Percentiles rank a stretch among this genome's conserved stretches.
Evolutionary conservation across 2,329 filamentous ascomycete genomes (phyloP).

Genomic region (Juglanconis oblonga): DNA sequence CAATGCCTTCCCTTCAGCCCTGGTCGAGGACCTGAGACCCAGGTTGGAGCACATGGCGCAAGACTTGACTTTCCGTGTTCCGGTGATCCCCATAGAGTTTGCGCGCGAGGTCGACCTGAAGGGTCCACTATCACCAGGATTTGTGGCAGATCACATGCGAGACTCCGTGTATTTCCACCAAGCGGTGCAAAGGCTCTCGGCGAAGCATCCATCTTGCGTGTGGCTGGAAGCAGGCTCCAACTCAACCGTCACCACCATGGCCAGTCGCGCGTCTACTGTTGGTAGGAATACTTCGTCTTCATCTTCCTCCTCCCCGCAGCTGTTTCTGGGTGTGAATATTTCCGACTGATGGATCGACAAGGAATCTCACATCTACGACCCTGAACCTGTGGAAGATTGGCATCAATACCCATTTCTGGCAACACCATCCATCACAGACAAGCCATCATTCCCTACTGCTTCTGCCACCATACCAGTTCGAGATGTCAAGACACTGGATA

Average conservation of each 20-base stretch:
- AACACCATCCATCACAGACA: constrained; percentile 23
- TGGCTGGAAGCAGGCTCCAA: constrained; percentile 42
- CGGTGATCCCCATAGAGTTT: constrained; percentile 30
- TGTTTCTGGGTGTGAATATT: constrained; percentile 20
- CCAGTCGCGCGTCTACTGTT: constrained; percentile 22
- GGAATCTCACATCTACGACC: constrained; percentile 24
- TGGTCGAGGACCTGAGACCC: constrained; percentile 35
- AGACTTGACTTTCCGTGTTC: constrained; percentile 29
- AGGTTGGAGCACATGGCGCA: constrained; percentile 32
- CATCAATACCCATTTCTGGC: constrained; percentile 34
- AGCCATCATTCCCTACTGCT: constrained; percentile 20
- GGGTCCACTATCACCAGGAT: background rate
- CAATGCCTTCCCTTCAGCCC: constrained; percentile 44
- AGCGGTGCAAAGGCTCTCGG: constrained; percentile 21
- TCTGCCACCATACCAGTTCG: constrained; percentile 43
- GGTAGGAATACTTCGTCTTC: constrained; percentile 13
- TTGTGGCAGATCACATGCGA: constrained; percentile 36
- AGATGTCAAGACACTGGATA: constrained; percentile 35
- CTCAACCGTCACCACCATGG: constrained; percentile 34
- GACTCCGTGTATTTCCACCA: constrained; percentile 42
- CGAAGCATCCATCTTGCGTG: constrained; percentile 12
- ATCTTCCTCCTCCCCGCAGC: no score
- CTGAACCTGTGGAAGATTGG: constrained; percentile 39
- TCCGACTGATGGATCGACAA: constrained; percentile 17
- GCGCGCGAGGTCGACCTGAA: constrained; percentile 1